Evolutionary conservation across 768 basidiomycete genomes (phyloP), one percentile per base, ranked within the genome.

Genomic region (Rhodotorula graminis): DNA sequence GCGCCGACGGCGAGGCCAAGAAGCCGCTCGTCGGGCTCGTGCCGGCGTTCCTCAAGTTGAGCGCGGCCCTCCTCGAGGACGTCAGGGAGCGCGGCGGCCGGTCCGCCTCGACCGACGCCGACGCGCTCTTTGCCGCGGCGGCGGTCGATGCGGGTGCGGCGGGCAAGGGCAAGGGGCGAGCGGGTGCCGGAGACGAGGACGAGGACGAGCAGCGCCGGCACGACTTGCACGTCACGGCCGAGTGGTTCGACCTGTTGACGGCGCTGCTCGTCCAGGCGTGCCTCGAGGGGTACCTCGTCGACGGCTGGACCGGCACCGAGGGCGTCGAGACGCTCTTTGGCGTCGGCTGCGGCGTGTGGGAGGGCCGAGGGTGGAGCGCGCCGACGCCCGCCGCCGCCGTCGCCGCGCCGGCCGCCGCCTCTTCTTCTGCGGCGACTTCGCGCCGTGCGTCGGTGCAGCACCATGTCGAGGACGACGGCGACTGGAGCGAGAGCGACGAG

Each of bases 201-300:
- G 52, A 10, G 2, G 42, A 50, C 52, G 42, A 2, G 25, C 47
- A 18, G 37, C 4, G 23, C 6, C 42, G 11, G 16, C 33, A 57
- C 56, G 68, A 49, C 29, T 40, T 74, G 31, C 67, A 71, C 11
- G 69, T 91, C 0, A 88, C 90, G 40, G 82, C 85, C 37, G 87
- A 88, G 74, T 93, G 92, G 92, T 93, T 92, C 80, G 84, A 89
- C 81, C 84, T 94, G 21, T 83, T 92, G 25, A 86, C 86, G 0
- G 88, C 89, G 3, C 82, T 94, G 33, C 83, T 92, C 42, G 91
- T 91, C 11, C 86, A 91, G n/a, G 90, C 90, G 0, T 89, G 88
- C 29, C 81, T 93, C 64, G 91, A 94, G 78, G 92, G 92, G 0
- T 93, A 93, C 78, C 84, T 93, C 58, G 88, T 87, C 3, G 88